phyloP scores from a whole-genome alignment of 2,329 filamentous ascomycete genomes.

The Stemphylium vesicarium region DNA sequence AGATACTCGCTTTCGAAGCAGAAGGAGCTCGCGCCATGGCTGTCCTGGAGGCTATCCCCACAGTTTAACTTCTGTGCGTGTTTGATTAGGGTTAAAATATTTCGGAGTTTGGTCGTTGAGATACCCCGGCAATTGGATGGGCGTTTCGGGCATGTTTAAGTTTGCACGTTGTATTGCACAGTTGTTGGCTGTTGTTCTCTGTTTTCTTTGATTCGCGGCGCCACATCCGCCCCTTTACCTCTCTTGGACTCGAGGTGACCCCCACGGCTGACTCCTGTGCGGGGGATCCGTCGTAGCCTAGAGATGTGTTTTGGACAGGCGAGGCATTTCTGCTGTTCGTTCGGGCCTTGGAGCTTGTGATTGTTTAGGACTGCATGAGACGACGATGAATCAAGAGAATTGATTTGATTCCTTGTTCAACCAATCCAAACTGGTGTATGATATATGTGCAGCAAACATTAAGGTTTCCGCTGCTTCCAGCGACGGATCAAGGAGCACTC shows the following conservation, averaged over 20 bases:
- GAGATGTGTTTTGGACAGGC: conserved; percentile 13
- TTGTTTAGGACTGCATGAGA: conserved; percentile 6
- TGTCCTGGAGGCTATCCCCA: conserved; percentile 66
- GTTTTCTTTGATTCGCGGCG: conserved; percentile 2
- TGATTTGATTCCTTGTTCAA: not conserved
- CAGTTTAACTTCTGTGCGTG: conserved; percentile 14
- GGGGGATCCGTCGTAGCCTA: conserved; percentile 25
- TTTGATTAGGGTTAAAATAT: conserved; percentile 10
- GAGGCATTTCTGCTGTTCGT: conserved; percentile 2
- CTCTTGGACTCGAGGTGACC: conserved; percentile 28
- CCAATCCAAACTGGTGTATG: no score
- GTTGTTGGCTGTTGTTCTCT: conserved; percentile 8
- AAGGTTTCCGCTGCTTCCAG: no score
- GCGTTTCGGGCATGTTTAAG: not conserved
- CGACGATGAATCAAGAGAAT: conserved; percentile 3
- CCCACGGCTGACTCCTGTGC: conserved; percentile 27
- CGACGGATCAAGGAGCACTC: not conserved
- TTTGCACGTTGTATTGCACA: not conserved
- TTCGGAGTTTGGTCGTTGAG: conserved; percentile 25
- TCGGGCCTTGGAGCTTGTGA: not conserved
- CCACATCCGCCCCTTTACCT: conserved; percentile 6
- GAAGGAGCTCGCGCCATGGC: conserved; percentile 81
- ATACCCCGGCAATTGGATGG: conserved; percentile 26
- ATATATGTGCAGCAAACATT: no score
- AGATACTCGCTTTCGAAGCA: conserved; percentile 82